phyloP scores from a whole-genome alignment of 495 filamentous ascomycete species.

The Xeromyces bisporus region DNA sequence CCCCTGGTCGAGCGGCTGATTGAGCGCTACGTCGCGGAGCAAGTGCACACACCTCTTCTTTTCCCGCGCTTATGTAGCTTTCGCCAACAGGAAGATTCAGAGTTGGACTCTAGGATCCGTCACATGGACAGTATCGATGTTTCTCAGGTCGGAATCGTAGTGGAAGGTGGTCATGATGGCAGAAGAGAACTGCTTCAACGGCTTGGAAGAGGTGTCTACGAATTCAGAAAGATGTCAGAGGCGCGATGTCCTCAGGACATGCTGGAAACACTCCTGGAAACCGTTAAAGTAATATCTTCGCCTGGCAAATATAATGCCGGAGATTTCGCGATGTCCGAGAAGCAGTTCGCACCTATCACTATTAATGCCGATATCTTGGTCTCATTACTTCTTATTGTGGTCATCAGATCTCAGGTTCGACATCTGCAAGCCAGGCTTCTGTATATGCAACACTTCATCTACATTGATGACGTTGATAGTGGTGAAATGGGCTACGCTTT shows the following conservation, averaged over 20 bases:
- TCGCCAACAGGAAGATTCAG: conserved; percentile 66
- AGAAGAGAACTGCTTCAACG: conserved; percentile 58
- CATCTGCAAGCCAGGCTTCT: conserved; percentile 73
- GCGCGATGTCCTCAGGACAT: conserved; percentile 87
- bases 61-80: conserved; percentile 69
- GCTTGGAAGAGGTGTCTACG: conserved; percentile 63
- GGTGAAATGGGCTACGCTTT: conserved; percentile 95
- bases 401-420: conserved; percentile 79
- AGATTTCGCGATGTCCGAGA: conserved; percentile 33
- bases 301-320: conserved; percentile 20
- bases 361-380: conserved; percentile 95
- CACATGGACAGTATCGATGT: conserved; percentile 91
- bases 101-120: conserved; percentile 75
- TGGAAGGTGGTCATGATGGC: conserved; percentile 51
- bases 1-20: conserved; percentile 83
- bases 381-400: conserved; percentile 76
- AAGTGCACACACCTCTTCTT: conserved; percentile 73
- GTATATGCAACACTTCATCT: conserved; percentile 93
- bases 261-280: conserved; percentile 74
- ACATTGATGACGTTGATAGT: conserved; percentile 91
- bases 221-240: conserved; percentile 72
- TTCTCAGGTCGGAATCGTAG: conserved; percentile 75
- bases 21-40: conserved; percentile 87
- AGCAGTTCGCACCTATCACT: conserved; percentile 45
- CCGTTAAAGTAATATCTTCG: conserved; percentile 65